Evolutionary conservation across 805 yeast genomes (phyloP), one percentile per base, ranked within the genome.

Genomic region (Ogataea populi-albae): DNA sequence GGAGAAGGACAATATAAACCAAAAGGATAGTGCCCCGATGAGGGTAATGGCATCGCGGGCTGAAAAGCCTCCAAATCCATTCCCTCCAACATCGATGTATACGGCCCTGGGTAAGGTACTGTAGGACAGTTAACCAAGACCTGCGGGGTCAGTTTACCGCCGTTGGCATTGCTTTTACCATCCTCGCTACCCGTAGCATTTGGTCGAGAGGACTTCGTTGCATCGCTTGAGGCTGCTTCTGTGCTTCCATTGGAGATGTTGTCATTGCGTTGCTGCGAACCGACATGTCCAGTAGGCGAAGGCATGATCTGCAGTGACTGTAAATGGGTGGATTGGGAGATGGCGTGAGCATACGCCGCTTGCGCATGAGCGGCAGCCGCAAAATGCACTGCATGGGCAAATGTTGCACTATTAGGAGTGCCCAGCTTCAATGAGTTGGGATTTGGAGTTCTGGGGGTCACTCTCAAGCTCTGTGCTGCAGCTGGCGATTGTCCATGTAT

Each of bases 1-100:
- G 53, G 49, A n/a, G 51, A 46, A 3, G 48, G 45, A 8, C 49
- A 45, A 23, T 44, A 41, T 16, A 48, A 20, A 6, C 52, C 50
- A 30, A 45, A 48, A 4, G 50, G 47, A 25, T 36, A 41, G 7
- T 44, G 50, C 3, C 48, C 41, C 3, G 47, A 34, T n/a, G 50
- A 41, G 5, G 50, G 40, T 6, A 43, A 15, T 4, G 48, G 42
- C 6, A 45, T 18, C 30, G 38, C 30, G 10, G 37, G 31, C 27
- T 47, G 52, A 18, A 32, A 35, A 6, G 49, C 24, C 16, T 49
- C 50, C 12, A 39, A 26, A 10, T 49, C 50, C 17, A 40, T 17
- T 2, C 39, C 41, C 14, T 49, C 53, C 25, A 46, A 18, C 40
- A 43, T 30, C 8, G 47, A 45, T 5, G 47, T 39, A 17, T 20